A percentile compares a stretch with the other conserved stretches of the same genome.
Conservation (phyloP, 352 stramenopile genomes). For the Hyaloperonospora brassicae region DNA sequence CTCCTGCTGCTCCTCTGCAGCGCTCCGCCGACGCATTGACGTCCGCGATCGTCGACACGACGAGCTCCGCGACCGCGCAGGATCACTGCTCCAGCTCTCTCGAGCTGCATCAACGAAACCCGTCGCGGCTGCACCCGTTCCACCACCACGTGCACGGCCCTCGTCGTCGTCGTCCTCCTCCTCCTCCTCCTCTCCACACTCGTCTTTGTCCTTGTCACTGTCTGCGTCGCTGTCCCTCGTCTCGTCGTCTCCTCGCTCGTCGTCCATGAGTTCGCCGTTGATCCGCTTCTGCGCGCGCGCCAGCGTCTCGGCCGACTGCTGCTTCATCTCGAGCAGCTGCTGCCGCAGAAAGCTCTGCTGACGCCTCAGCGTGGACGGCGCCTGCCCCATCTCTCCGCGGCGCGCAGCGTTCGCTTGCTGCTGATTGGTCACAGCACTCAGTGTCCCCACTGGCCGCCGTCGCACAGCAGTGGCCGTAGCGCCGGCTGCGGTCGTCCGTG, state of each 20-base stretch:
- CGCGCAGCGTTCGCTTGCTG: conserved; percentile 22
- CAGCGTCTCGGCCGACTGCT: conserved; percentile 52
- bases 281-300: conserved; percentile 37
- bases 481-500: too few relatives aligned
- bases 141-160: conserved; percentile 34
- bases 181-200: conserved; percentile 14
- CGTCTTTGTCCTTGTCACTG: conserved; percentile 1
- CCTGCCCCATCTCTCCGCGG: conserved; percentile 17
- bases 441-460: conserved; percentile 29
- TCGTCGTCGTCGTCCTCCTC: conserved; percentile 13
- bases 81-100: conserved; percentile 26
- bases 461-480: conserved; percentile 5
- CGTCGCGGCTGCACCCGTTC: conserved; percentile 26
- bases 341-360: conserved; percentile 62
- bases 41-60: conserved; percentile 28
- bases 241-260: conserved; percentile 24
- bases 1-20: conserved; percentile 29
- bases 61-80: conserved; percentile 23
- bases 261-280: conserved; percentile 32
- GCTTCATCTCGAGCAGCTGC: conserved; percentile 74
- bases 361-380: conserved; percentile 30
- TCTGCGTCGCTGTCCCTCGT: conserved; percentile 15
- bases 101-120: conserved; percentile 31
- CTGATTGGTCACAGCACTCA: conserved; percentile 33
- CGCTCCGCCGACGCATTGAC: conserved; percentile 21